phyloP scores from a whole-genome alignment of 345 rosid species.

The Eucalyptus regnans region DNA sequence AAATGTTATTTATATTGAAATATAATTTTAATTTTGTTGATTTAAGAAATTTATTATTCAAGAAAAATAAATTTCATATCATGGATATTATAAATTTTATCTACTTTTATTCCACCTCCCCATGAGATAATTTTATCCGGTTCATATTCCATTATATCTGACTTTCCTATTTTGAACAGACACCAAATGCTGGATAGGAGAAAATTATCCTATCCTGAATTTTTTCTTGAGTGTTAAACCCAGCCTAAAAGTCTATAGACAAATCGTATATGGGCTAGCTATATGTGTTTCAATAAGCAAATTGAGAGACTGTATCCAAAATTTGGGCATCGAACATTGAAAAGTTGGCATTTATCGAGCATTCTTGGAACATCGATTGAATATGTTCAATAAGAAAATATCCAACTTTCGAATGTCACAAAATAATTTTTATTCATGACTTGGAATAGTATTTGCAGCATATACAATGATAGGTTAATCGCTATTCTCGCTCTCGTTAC shows the following conservation, averaged over 20 bases:
- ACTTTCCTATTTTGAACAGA: fast-evolving
- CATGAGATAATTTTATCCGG: too few species aligned
- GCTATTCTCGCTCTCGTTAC: not conserved
- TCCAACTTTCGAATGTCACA: not conserved
- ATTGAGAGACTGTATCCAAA: not conserved
- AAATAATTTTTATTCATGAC: not conserved
- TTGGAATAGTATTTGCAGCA: not conserved
- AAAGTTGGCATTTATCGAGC: fast-evolving
- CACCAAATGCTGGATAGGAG: too few species aligned
- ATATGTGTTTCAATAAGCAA: not conserved
- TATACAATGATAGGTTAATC: not conserved
- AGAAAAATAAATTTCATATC: too few species aligned
- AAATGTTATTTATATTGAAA: too few species aligned
- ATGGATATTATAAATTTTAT: too few species aligned
- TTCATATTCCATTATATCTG: fast-evolving
- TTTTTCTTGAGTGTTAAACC: fast-evolving
- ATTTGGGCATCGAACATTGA: not conserved
- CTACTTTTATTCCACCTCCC: fast-evolving
- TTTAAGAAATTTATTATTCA: too few species aligned
- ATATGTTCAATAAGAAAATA: not conserved
- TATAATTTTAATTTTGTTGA: too few species aligned
- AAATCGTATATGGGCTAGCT: too few species aligned
- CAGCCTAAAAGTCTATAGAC: not conserved
- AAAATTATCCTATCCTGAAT: too few species aligned
- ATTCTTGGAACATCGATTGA: not conserved